Evolutionary conservation across 148 eudicot genomes (phyloP).

Genomic region (Rhododendron williamsianum): DNA sequence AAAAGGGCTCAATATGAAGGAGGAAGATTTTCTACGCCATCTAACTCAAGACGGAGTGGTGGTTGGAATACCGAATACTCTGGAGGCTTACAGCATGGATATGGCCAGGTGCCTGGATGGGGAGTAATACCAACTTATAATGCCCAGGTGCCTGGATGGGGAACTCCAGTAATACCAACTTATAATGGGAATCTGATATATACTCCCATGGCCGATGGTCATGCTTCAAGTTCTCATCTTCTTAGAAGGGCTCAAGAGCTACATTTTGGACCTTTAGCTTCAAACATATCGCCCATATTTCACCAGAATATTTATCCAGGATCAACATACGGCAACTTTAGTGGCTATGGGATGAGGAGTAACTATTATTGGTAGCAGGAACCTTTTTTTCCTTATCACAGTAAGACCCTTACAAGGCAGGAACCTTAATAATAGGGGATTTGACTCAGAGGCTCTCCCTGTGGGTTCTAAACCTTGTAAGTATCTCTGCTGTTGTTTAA

Average conservation of each 20-base stretch:
- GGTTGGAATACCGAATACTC: constrained; percentile 68
- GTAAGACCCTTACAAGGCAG: neutral
- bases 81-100: constrained; percentile 25
- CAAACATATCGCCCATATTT: constrained; percentile 30
- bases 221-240: constrained; percentile 35
- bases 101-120: neutral
- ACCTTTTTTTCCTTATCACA: neutral
- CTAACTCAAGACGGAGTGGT: constrained; percentile 43
- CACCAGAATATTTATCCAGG: constrained; percentile 36
- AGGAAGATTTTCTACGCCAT: constrained; percentile 19
- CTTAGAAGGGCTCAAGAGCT: constrained; percentile 23
- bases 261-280: constrained; percentile 28
- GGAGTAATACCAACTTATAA: neutral
- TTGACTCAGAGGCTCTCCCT: neutral
- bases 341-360: constrained; percentile 38
- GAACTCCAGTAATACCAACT: constrained; percentile 52
- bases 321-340: constrained; percentile 41
- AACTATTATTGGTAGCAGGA: constrained; percentile 38
- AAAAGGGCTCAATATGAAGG: constrained; percentile 34
- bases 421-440: neutral
- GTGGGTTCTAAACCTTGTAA: constrained; percentile 3
- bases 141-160: constrained; percentile 25
- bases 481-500: neutral
- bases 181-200: constrained; percentile 27
- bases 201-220: constrained; percentile 25